Evolutionary conservation across 805 yeast genomes (phyloP), one percentile per base, ranked within the genome.

Genomic region (Scheffersomyces lignosus): DNA sequence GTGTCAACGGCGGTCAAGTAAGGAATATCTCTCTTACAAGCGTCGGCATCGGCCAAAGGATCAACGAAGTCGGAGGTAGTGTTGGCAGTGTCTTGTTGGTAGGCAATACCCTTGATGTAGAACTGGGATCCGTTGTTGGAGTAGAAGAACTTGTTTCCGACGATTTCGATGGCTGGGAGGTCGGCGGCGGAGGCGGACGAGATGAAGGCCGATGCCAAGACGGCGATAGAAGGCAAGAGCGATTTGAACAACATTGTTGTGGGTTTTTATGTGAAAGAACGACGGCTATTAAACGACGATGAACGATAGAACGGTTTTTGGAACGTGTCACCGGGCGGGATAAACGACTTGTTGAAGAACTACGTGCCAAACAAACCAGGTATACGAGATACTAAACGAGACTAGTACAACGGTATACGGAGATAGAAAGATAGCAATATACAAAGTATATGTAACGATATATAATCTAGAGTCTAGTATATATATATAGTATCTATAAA

Each of bases 61-160:
- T 69, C 73, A 9, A 31, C 45, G 42, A 62, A 68, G 8, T 38
- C 17, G 4, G 49, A 23, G 12, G 40, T 27, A n/a, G 49, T 44
- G 40, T 62, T 60, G 14, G 61, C 64, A 23, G 65, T 55, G 47
- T 67, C 60, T 44, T 66, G 64, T 48, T 69, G 74, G 56, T 69
- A 69, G 7, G 74, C 74, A 42, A 69, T 54, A 47, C 74, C 74
- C 36, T 69, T 57, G 47, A 69, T 64, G 44, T 64, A 60, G 38
- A 67, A 69, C 41, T 67, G 74, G 10, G 73, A 56, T 4, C 74
- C 74, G 48, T 69, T 69, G 44, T 67, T 62, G 31, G 60, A 40
- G 53, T 49, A 68, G 52, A 47, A 69, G 43, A 68, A 69, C 47
- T 69, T 69, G 52, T 69, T 69, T 15, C 73, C 73, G 27, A 66